Evolutionary conservation across 2,329 filamentous ascomycete species (phyloP), one percentile per base, ranked within the genome.

Genomic region (Pleurostoma richardsiae): DNA sequence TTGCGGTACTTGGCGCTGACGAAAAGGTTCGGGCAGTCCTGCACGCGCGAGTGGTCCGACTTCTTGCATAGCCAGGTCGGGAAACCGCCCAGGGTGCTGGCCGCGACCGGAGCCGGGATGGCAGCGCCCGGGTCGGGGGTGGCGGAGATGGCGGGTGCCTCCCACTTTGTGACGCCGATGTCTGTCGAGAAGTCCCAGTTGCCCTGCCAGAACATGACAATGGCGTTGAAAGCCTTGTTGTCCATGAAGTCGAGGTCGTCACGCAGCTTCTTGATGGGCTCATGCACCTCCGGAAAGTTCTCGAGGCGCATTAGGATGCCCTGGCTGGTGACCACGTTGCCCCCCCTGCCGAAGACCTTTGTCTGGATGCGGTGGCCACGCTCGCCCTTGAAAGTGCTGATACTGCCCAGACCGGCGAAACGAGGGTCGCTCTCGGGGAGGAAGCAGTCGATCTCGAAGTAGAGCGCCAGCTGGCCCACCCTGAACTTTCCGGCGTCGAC

Each of bases 21-120:
- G 48, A 63, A 63, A 1, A 61, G 49, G 44, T 57, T 59, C 2
- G 47, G 53, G 46, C 57, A 60, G 31, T 63, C 58, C 29, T 59
- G 52, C 2, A 60, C 43, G 3, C 59, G 54, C 19, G 54, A 50
- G n/a, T 56, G 52, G 29, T 56, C 52, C 2, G 60, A 57, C 30
- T 55, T 58, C 6, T 43, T 47, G 43, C 62, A 53, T 30, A 60
- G 56, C 4, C 39, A 26, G 4, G 31, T 42, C 0, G 59, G 59
- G 2, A 52, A 31, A 4, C 45, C 42, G 3, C 52, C 49, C 10
- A 55, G 49, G 1, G 41, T 43, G 4, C 26, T 19, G 10, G 43
- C 31, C 6, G 39, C 40, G 30, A 6, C 5, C 27, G 30, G 26
- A 39, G 4, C 31, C 6, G 39, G 30, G 19, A 19, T 19, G 19